Percentiles rank a stretch among this genome's conserved stretches.
Evolutionary conservation across 345 rosid genomes (phyloP).

Genomic region (Eucalyptus melliodora): DNA sequence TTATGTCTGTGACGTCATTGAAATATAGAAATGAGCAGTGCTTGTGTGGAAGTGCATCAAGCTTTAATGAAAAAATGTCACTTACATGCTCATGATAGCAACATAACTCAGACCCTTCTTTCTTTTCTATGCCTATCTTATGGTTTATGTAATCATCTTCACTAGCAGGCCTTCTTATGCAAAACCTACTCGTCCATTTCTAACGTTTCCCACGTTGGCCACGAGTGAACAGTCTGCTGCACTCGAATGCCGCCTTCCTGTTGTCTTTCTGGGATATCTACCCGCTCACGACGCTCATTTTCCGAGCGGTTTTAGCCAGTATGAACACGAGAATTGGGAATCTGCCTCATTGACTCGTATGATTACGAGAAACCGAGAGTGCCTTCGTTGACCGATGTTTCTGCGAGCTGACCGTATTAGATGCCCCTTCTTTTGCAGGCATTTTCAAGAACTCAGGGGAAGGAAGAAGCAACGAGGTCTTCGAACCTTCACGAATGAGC

Average conservation of each 20-base stretch:
- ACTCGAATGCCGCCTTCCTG: neutral
- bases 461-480: neutral
- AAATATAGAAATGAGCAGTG: neutral
- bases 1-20: neutral
- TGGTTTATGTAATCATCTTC: neutral
- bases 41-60: neutral
- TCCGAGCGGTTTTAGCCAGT: neutral
- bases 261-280: neutral
- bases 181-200: neutral
- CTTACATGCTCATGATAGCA: neutral
- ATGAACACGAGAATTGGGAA: neutral
- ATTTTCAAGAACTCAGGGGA: neutral
- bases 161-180: neutral
- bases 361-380: neutral
- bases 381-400: neutral
- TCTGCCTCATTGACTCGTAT: neutral
- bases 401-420: neutral
- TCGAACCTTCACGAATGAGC: neutral
- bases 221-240: neutral
- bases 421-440: neutral
- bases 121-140: neutral
- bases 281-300: neutral
- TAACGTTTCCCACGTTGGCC: neutral
- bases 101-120: neutral
- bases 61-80: neutral